These are phyloP conservation scores for Diaporthe sp. DNA, from an alignment of 2,329 filamentous ascomycete genomes.

Conservation along the genomic window DNA sequence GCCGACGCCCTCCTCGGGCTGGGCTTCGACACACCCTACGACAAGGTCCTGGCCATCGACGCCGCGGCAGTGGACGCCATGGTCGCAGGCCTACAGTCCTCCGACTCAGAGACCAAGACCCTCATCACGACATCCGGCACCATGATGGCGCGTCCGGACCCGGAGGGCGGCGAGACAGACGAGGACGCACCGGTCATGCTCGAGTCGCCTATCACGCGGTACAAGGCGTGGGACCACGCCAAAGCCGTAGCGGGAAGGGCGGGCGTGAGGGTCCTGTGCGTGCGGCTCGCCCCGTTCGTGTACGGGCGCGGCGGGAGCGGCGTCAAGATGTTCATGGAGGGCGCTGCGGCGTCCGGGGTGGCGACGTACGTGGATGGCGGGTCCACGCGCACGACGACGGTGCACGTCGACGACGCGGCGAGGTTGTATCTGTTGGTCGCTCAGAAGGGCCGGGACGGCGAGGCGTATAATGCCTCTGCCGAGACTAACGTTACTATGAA, in stretches of 20 bases:
- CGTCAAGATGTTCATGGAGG: constrained; percentile 49
- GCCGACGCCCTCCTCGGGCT: constrained; percentile 46
- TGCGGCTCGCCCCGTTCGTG: constrained; percentile 58
- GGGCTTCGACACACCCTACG: constrained; percentile 36
- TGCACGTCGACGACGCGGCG: constrained; percentile 39
- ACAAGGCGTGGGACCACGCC: constrained; percentile 48
- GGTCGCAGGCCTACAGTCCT: constrained; percentile 48
- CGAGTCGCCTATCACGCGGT: constrained; percentile 41
- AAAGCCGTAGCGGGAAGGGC: constrained; percentile 43
- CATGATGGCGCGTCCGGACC: constrained; percentile 40
- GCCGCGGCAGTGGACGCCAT: constrained; percentile 53
- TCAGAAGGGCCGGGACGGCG: constrained; percentile 25
- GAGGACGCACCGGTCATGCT: constrained; percentile 41
- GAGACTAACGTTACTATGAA: constrained; percentile 30
- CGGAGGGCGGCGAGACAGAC: constrained; percentile 45
- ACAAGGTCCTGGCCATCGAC: constrained; percentile 47
- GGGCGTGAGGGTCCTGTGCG: constrained; percentile 50
- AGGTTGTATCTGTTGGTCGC: constrained; percentile 34
- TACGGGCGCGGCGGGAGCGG: constrained; percentile 57
- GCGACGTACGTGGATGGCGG: constrained; percentile 31
- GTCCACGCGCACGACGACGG: constrained; percentile 30
- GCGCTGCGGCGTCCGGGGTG: constrained; percentile 40
- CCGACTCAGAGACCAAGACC: constrained; percentile 45
- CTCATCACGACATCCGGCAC: constrained; percentile 52
- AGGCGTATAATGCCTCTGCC: constrained; percentile 33